Evolutionary conservation across 2,329 filamentous ascomycete genomes (phyloP).

Genomic region (Tolypocladium pustulatum): DNA sequence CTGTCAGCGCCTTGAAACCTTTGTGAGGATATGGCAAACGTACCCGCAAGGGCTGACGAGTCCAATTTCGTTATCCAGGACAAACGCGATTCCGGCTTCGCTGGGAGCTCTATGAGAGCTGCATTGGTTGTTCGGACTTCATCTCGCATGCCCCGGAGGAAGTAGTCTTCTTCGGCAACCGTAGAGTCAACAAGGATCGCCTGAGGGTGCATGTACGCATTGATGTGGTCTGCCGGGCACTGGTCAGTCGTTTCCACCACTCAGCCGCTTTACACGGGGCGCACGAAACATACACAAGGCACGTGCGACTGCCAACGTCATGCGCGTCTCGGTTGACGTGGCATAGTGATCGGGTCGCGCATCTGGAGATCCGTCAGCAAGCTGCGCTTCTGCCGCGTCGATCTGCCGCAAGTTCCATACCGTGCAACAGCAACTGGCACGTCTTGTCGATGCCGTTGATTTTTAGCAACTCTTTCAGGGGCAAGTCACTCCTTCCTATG

Average conservation of each 20-base stretch:
- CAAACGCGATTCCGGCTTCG: conserved; percentile 49
- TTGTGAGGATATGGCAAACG: conserved; percentile 8
- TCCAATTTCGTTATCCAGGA: conserved; percentile 74
- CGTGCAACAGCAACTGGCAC: conserved; percentile 56
- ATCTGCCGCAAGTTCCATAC: conserved; percentile 19
- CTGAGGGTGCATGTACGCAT: conserved; percentile 66
- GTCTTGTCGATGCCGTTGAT: conserved; percentile 68
- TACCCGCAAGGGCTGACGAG: conserved; percentile 56
- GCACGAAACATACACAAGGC: conserved; percentile 46
- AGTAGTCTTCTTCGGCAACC: conserved; percentile 55
- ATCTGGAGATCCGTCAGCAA: conserved; percentile 35
- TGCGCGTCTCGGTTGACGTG: conserved; percentile 59
- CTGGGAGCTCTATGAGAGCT: conserved; percentile 68
- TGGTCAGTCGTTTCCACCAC: neutral
- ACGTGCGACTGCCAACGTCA: conserved; percentile 52
- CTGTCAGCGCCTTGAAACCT: conserved; percentile 4
- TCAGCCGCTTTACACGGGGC: neutral
- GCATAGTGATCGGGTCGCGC: conserved; percentile 64
- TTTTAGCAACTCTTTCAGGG: conserved; percentile 56
- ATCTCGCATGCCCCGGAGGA: conserved; percentile 48
- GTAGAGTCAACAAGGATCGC: conserved; percentile 64
- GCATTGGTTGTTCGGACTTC: conserved; percentile 40
- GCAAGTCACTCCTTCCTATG: conserved; percentile 61
- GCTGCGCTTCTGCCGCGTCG: neutral
- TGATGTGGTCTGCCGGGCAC: conserved; percentile 43